Evolutionary conservation across 1,139 yeast genomes (phyloP).

Genomic region (Nakaseomyces delphensis): DNA sequence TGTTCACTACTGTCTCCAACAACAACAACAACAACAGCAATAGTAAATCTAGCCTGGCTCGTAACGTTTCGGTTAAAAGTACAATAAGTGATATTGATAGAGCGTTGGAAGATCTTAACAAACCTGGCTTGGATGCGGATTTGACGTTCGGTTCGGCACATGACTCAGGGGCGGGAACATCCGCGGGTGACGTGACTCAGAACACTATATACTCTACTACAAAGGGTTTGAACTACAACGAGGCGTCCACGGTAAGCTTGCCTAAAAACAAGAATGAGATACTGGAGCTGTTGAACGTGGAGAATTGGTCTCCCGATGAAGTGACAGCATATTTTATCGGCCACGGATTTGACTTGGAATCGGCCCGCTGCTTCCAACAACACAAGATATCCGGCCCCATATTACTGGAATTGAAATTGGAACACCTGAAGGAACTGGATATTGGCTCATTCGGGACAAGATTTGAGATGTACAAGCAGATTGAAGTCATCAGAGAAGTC

Average conservation of each 20-base stretch:
- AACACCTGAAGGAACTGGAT: constrained; percentile 83
- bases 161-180: constrained; percentile 1
- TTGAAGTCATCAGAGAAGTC: constrained; percentile 50
- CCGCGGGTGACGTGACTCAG: constrained; percentile 9
- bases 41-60: constrained; percentile 7
- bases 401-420: constrained; percentile 72
- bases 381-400: constrained; percentile 88
- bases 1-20: constrained; percentile 1
- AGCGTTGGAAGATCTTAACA: constrained; percentile 64
- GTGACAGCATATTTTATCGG: constrained; percentile 69
- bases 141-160: background rate
- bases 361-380: constrained; percentile 69
- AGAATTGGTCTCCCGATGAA: constrained; percentile 77
- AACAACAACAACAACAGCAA: constrained; percentile 8
- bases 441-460: constrained; percentile 91
- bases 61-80: constrained; percentile 38
- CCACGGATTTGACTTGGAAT: constrained; percentile 62
- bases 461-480: constrained; percentile 83
- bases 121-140: constrained; percentile 9
- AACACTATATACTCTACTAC: constrained; percentile 15
- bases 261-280: background rate
- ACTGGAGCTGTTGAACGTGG: constrained; percentile 44
- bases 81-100: constrained; percentile 77
- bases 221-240: constrained; percentile 12
- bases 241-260: constrained; percentile 8